Evolutionary conservation across 371 early-diverging fungal species (phyloP).

Genomic region (Thermomucor indicae-seudaticae): DNA sequence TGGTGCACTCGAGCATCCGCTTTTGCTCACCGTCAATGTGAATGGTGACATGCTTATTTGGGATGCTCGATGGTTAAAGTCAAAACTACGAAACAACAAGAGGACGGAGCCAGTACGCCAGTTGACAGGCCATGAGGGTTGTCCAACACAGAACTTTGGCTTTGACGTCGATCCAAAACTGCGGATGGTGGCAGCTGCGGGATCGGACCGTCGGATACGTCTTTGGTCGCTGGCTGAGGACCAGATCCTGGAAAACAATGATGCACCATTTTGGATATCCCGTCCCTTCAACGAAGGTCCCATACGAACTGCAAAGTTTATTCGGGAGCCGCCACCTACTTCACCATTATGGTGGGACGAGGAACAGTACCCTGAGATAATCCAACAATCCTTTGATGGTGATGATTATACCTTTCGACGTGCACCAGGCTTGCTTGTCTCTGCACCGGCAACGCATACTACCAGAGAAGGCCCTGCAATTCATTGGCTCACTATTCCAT

Average conservation of each 20-base stretch:
- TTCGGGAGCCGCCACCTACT: conserved; percentile 3
- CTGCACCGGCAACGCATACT: not conserved
- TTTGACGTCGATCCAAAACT: conserved; percentile 17
- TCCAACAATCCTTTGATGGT: no score
- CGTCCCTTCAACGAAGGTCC: conserved; percentile 5
- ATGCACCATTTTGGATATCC: conserved; percentile 22
- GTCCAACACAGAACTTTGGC: conserved; percentile 8
- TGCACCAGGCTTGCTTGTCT: conserved; percentile 8
- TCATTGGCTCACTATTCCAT: conserved; percentile 8
- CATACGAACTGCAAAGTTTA: conserved; percentile 19
- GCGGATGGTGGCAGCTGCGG: conserved; percentile 14
- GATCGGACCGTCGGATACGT: conserved; percentile 16
- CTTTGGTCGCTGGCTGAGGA: conserved; percentile 24
- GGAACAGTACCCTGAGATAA: no score
- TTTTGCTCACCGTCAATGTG: conserved; percentile 11
- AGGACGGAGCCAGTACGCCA: conserved; percentile 8
- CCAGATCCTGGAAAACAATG: not conserved
- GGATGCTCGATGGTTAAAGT: conserved; percentile 13
- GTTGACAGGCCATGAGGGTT: conserved; percentile 21
- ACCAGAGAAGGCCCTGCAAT: conserved; percentile 1
- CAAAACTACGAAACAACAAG: not conserved
- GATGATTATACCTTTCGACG: not conserved
- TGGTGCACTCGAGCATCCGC: conserved; percentile 8
- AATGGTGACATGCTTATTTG: conserved; percentile 22
- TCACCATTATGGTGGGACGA: not conserved